These are phyloP conservation scores for Stemphylium vesicarium DNA, from an alignment of 2,329 filamentous ascomycete genomes.

Conservation along the genomic window DNA sequence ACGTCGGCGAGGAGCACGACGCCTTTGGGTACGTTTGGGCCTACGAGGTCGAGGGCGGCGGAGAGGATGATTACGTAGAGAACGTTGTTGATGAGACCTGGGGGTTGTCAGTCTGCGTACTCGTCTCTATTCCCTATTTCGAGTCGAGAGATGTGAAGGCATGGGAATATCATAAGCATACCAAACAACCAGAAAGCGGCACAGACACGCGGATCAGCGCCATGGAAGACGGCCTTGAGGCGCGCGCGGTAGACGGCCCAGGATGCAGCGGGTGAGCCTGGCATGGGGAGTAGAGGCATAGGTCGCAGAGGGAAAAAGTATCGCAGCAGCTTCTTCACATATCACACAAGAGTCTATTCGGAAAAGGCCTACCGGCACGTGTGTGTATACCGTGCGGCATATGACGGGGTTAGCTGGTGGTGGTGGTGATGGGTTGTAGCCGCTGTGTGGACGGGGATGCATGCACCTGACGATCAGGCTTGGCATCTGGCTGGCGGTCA, in stretches of 20 bases:
- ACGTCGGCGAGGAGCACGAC: constrained; percentile 93
- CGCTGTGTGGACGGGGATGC: constrained; percentile 2
- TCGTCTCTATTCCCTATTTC: not conserved
- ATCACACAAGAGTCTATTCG: not conserved
- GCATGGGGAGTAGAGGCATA: constrained; percentile 59
- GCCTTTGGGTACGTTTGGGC: constrained; percentile 83
- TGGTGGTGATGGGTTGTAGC: not conserved
- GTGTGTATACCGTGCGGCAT: not conserved
- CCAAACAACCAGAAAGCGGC: constrained; percentile 94
- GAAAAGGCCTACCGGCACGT: not conserved
- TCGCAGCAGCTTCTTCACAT: constrained; percentile 9
- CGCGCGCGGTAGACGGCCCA: constrained; percentile 77
- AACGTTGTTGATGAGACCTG: constrained; percentile 93
- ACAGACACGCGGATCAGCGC: constrained; percentile 73
- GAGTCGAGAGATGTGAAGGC: not conserved
- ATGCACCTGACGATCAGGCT: constrained; percentile 10
- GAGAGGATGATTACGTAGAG: constrained; percentile 97
- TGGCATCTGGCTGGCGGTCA: constrained; percentile 10
- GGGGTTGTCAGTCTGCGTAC: constrained; percentile 13
- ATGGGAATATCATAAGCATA: too few relatives aligned
- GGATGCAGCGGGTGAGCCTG: constrained; percentile 66
- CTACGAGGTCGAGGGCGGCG: constrained; percentile 92
- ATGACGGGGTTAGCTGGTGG: constrained; percentile 4
- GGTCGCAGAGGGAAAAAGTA: constrained; percentile 3
- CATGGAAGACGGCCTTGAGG: constrained; percentile 67